Conservation (phyloP, 2,329 filamentous ascomycete genomes). For the Pseudocercospora crystallina region DNA sequence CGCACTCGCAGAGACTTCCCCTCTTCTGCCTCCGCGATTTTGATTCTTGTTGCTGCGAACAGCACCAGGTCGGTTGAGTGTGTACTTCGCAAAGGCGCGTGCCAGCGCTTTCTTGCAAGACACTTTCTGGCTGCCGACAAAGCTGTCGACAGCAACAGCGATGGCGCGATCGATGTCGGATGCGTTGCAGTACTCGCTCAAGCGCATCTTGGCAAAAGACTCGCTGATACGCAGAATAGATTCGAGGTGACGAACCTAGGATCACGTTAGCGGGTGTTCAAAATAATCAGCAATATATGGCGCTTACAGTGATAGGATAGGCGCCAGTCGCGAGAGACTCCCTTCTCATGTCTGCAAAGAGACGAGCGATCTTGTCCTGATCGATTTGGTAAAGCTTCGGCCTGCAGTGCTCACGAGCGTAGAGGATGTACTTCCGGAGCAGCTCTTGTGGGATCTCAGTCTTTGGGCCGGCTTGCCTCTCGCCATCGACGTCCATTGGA, state of each 20-base stretch:
- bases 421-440: constrained; percentile 93
- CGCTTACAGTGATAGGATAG: constrained; percentile 92
- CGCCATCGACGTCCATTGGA: constrained; percentile 59
- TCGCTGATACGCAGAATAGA: constrained; percentile 96
- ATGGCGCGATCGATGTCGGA: constrained; percentile 96
- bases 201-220: constrained; percentile 93
- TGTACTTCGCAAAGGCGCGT: constrained; percentile 93
- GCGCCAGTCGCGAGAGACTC: constrained; percentile 92
- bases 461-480: constrained; percentile 48
- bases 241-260: constrained; percentile 90
- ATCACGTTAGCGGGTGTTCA: not conserved
- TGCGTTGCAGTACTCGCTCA: constrained; percentile 90
- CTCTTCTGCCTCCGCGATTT: constrained; percentile 11
- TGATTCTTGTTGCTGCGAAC: constrained; percentile 28
- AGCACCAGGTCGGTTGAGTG: constrained; percentile 47
- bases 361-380: constrained; percentile 88
- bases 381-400: constrained; percentile 98
- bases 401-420: constrained; percentile 81
- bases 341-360: constrained; percentile 94
- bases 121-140: constrained; percentile 94
- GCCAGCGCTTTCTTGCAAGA: constrained; percentile 96
- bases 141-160: constrained; percentile 92
- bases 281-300: not conserved
- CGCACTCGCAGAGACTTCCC: constrained; percentile 25
- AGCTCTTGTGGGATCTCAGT: constrained; percentile 87